Evolutionary conservation across 305 asterid species (phyloP), one percentile per base, ranked within the genome.

Genomic region (Fraxinus paxiana): DNA sequence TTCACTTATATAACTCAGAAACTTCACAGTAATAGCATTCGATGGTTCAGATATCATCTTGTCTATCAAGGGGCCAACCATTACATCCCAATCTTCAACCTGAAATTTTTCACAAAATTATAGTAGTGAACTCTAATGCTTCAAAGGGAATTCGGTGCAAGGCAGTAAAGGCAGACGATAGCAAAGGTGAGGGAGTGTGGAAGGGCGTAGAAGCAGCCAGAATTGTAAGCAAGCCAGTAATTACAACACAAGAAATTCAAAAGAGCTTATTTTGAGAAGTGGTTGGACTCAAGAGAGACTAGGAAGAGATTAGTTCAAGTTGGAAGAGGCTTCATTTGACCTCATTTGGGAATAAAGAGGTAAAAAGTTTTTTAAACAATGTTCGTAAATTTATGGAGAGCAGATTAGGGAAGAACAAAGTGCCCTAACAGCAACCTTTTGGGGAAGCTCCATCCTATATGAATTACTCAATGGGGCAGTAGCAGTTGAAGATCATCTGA

Each of bases 11-110:
- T 86, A 90, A 88, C 98, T 93, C 71, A 92, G 92, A 80, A 88
- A 92, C 85, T 91, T 90, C 87, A 95, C 95, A 78, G 89, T 89
- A 75, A 93, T 88, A 69, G 98, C 92, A 88, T 93, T 93, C 63
- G 98, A 90, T 80, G 98, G 97, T 82, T 95, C 97, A 1, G 87
- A 88, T 80, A 95, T 87, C 87, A 93, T 91, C 90, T 91, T 95
- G 90, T 89, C 92, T 30, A 92, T 82, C 86, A 95, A 88, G 72
- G 95, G 90, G 77, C 85, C 91, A 79, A 85, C 88, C 80, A 91
- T 59, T 72, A 75, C 84, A 79, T 86, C 85, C 98, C 98, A 92
- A 87, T 93, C 91, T 86, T 88, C 90, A 79, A 93, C 98, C 98
- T 95, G 88, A 63, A 84, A 88, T 77, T 77, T 17, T 79, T 24